phyloP scores from a whole-genome alignment of 306 rosid species.

The Inga laurina region DNA sequence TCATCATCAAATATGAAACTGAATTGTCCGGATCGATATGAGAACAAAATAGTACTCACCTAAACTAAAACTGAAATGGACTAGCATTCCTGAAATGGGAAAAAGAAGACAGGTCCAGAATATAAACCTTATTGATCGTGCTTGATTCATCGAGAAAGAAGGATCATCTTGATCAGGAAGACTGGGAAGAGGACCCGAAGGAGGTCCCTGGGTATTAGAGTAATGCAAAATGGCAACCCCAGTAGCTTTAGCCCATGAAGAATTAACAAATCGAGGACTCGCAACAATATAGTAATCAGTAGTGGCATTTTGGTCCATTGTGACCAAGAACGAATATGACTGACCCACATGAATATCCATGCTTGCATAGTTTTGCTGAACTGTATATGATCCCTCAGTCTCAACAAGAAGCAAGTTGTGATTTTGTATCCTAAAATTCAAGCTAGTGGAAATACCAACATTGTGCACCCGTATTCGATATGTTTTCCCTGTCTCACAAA shows the following conservation, averaged over 20 bases:
- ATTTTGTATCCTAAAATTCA: conserved; percentile 79
- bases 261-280: conserved; percentile 77
- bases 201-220: conserved; percentile 77
- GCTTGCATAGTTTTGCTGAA: conserved; percentile 70
- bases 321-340: conserved; percentile 84
- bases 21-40: background rate
- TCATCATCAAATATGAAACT: conserved; percentile 22
- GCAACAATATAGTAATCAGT: conserved; percentile 82
- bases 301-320: conserved; percentile 88
- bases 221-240: conserved; percentile 80
- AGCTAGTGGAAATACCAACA: conserved; percentile 80
- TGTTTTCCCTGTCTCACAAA: conserved; percentile 67
- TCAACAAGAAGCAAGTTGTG: conserved; percentile 81
- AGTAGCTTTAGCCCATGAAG: conserved; percentile 67
- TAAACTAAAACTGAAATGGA: conserved; percentile 3
- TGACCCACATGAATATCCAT: conserved; percentile 91
- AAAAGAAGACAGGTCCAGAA: conserved; percentile 26
- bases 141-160: conserved; percentile 81
- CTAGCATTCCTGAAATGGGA: background rate
- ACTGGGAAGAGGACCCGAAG: conserved; percentile 82
- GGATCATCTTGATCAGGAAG: conserved; percentile 61
- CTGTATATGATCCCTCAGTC: conserved; percentile 85
- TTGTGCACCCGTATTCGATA: conserved; percentile 79
- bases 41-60: background rate
- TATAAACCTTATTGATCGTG: conserved; percentile 81